Percentiles rank a stretch among this genome's conserved stretches.
phyloP scores from a whole-genome alignment of 148 eudicot species.

The Camellia sinensis region DNA sequence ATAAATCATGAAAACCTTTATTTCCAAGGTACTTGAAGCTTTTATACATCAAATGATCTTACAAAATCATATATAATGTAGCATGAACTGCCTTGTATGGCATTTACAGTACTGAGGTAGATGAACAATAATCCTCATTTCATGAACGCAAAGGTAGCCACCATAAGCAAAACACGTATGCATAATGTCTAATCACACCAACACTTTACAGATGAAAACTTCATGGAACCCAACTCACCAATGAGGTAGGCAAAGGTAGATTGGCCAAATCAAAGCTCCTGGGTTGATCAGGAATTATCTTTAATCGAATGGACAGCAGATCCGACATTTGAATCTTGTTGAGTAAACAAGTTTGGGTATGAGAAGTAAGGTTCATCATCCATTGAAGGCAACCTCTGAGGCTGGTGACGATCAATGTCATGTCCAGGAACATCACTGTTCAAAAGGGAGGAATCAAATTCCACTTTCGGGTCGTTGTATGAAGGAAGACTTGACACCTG shows the following conservation, averaged over 20 bases:
- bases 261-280: slow-evolving; percentile 17
- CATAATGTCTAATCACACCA: neutral
- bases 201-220: neutral
- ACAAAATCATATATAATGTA: neutral
- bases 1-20: neutral
- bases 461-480: slow-evolving; percentile 24
- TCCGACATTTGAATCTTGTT: slow-evolving; percentile 31
- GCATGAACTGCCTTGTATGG: neutral
- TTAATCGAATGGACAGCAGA: slow-evolving; percentile 26
- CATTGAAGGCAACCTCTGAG: slow-evolving; percentile 63
- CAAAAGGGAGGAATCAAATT: slow-evolving; percentile 21
- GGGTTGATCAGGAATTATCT: slow-evolving; percentile 23
- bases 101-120: neutral
- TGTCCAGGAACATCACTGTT: slow-evolving; percentile 19
- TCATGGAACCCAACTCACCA: neutral
- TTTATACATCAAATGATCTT: slow-evolving; percentile 1
- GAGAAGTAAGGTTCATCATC: slow-evolving; percentile 66
- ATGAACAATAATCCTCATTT: neutral
- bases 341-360: slow-evolving; percentile 72
- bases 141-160: neutral
- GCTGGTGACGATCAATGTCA: slow-evolving; percentile 33
- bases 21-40: neutral
- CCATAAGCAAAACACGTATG: neutral
- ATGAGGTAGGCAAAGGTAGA: neutral
- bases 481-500: slow-evolving; percentile 24